phyloP scores from a whole-genome alignment of 495 filamentous ascomycete genomes.

The Haplographium delicatum region DNA sequence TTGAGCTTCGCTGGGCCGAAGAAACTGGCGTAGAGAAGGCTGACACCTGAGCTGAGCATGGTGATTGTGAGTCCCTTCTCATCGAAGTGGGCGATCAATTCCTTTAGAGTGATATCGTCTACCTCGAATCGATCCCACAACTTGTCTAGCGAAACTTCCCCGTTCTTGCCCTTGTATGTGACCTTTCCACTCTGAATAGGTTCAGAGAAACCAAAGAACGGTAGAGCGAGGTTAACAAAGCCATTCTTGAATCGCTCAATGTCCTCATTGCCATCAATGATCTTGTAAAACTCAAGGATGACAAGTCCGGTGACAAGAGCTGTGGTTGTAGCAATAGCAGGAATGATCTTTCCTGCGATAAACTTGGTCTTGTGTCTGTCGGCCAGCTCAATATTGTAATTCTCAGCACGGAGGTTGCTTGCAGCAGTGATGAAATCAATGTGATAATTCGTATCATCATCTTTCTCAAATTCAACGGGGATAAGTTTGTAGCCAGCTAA shows the following conservation, averaged over 20 bases:
- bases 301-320: conserved; percentile 93
- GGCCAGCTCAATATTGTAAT: conserved; percentile 90
- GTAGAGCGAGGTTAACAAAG: conserved; percentile 93
- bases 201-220: conserved; percentile 97
- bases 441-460: conserved; percentile 96
- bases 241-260: conserved; percentile 99
- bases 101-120: conserved; percentile 72
- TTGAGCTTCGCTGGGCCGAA: conserved; percentile 84
- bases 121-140: conserved; percentile 98
- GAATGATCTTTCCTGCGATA: conserved; percentile 99
- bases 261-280: conserved; percentile 89
- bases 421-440: conserved; percentile 99
- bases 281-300: conserved; percentile 90
- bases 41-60: conserved; percentile 96
- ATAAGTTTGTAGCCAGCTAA: conserved; percentile 81
- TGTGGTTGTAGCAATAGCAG: conserved; percentile 96
- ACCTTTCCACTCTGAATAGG: conserved; percentile 90
- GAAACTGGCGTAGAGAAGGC: conserved; percentile 93
- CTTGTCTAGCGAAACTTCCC: conserved; percentile 84
- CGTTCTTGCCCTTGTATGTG: conserved; percentile 68
- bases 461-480: conserved; percentile 98
- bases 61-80: conserved; percentile 73
- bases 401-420: conserved; percentile 93
- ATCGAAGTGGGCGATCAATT: conserved; percentile 79
- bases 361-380: conserved; percentile 98